These are phyloP conservation scores for Nicotiana sylvestris DNA, from an alignment of 257 asterid genomes.

Conservation along the genomic window DNA sequence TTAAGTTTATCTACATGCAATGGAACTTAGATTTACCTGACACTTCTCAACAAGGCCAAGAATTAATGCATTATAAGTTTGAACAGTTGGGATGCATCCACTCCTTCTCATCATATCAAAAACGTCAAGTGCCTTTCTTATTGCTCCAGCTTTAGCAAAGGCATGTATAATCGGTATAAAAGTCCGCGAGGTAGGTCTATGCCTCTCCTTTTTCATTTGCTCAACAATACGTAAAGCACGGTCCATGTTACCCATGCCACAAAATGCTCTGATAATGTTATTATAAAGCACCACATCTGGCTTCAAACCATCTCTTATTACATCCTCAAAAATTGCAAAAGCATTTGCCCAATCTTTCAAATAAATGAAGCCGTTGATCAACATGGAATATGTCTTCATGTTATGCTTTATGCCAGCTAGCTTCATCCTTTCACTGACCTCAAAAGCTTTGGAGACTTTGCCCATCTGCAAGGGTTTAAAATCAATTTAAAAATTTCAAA, in stretches of 20 bases:
- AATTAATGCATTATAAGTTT: slow-evolving; percentile 77
- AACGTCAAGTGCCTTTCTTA: slow-evolving; percentile 57
- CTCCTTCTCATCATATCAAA: slow-evolving; percentile 85
- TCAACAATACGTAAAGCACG: slow-evolving; percentile 86
- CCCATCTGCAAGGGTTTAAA: slow-evolving; percentile 44
- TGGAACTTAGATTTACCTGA: slow-evolving; percentile 44
- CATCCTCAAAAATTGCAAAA: slow-evolving; percentile 87
- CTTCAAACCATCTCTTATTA: slow-evolving; percentile 67
- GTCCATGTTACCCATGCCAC: slow-evolving; percentile 92
- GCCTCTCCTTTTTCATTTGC: slow-evolving; percentile 79
- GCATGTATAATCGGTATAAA: slow-evolving; percentile 90
- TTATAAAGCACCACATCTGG: slow-evolving; percentile 92
- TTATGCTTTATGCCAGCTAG: slow-evolving; percentile 69
- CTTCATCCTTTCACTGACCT: slow-evolving; percentile 75
- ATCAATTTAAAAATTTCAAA: not conserved
- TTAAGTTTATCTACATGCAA: not conserved
- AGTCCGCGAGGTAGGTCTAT: slow-evolving; percentile 72
- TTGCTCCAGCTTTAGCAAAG: slow-evolving; percentile 77
- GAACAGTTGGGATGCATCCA: slow-evolving; percentile 91
- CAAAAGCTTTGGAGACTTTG: slow-evolving; percentile 81
- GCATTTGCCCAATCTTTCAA: slow-evolving; percentile 97
- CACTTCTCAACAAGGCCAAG: slow-evolving; percentile 87
- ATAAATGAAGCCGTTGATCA: slow-evolving; percentile 82
- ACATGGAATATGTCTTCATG: slow-evolving; percentile 95
- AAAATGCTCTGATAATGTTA: slow-evolving; percentile 77